Evolutionary conservation across 2,329 filamentous ascomycete species (phyloP).

Genomic region (Aspergillus pseudoviridinutans): DNA sequence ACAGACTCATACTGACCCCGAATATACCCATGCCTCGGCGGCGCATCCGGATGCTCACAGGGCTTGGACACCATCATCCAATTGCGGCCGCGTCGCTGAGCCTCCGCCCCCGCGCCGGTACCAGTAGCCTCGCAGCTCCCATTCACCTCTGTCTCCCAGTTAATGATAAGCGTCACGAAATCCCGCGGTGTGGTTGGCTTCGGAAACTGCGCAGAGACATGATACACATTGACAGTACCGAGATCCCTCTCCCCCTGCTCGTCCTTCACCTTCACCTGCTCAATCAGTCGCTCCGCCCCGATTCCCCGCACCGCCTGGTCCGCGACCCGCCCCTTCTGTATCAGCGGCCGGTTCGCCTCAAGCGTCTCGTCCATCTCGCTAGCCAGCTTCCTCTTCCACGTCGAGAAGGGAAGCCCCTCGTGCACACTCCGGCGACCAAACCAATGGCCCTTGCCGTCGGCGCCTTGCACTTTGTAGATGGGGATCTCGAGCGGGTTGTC

Average conservation of each 20-base stretch:
- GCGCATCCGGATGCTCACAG: constrained; percentile 70
- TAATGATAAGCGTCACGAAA: constrained; percentile 76
- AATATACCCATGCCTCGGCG: constrained; percentile 67
- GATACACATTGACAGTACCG: constrained; percentile 59
- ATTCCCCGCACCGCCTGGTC: constrained; percentile 79
- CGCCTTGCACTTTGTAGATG: constrained; percentile 73
- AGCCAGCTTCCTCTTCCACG: constrained; percentile 72
- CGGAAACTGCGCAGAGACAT: constrained; percentile 84
- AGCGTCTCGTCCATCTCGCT: constrained; percentile 77
- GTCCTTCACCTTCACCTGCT: constrained; percentile 56
- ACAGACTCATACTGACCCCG: constrained; percentile 87
- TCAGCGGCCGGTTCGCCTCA: constrained; percentile 64
- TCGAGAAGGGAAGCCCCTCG: constrained; percentile 69
- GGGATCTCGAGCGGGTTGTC: constrained; percentile 73
- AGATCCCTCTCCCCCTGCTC: constrained; percentile 15
- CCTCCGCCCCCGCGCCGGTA: constrained; percentile 21
- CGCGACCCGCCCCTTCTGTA: constrained; percentile 62
- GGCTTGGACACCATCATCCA: constrained; percentile 88
- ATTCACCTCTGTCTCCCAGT: constrained; percentile 44
- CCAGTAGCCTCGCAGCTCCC: constrained; percentile 3
- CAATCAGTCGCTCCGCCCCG: constrained; percentile 72
- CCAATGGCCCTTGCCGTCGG: constrained; percentile 83
- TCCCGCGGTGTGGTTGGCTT: constrained; percentile 84
- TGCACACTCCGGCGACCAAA: constrained; percentile 84
- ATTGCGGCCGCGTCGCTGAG: constrained; percentile 52